Percentiles rank a stretch among this genome's conserved stretches.
These are phyloP conservation scores for Termitomyces sp. DNA, from an alignment of 768 basidiomycete species.

Conservation along the genomic window DNA sequence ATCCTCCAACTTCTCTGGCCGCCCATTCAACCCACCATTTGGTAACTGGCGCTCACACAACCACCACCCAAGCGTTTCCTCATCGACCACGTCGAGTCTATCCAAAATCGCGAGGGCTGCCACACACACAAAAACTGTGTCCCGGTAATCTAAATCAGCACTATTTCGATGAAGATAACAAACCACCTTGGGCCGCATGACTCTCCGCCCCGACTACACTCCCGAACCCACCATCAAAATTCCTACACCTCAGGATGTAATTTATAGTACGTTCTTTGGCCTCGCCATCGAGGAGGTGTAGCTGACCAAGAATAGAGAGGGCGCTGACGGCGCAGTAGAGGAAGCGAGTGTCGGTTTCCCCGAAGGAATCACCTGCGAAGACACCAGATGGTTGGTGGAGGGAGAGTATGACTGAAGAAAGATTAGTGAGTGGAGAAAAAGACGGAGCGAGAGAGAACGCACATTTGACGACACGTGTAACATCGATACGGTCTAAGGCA, in stretches of 20 bases:
- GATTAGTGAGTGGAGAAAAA: not conserved
- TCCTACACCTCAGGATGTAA: slow-evolving; percentile 75
- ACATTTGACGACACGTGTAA: slow-evolving; percentile 73
- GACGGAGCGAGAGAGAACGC: slow-evolving; percentile 18
- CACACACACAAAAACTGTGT: slow-evolving; percentile 81
- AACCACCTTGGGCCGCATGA: slow-evolving; percentile 82
- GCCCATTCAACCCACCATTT: slow-evolving; percentile 90
- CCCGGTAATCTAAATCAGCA: not conserved
- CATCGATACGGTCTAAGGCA: slow-evolving; percentile 67
- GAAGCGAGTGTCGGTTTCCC: slow-evolving; percentile 93
- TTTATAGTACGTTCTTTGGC: slow-evolving; percentile 59
- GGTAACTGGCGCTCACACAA: slow-evolving; percentile 89
- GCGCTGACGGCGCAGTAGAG: slow-evolving; percentile 81
- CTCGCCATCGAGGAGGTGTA: slow-evolving; percentile 64
- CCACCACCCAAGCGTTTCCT: slow-evolving; percentile 87
- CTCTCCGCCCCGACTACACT: slow-evolving; percentile 81
- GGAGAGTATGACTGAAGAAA: slow-evolving; percentile 66
- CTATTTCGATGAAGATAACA: not conserved
- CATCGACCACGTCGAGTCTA: slow-evolving; percentile 72
- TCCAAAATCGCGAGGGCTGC: slow-evolving; percentile 87
- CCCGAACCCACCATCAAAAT: slow-evolving; percentile 97
- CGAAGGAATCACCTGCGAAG: slow-evolving; percentile 86
- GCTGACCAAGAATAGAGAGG: slow-evolving; percentile 72
- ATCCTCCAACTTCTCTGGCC: slow-evolving; percentile 97
- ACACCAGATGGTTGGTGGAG: slow-evolving; percentile 84